Conservation (phyloP, 495 filamentous ascomycete genomes). For the Cercophora scortea region DNA sequence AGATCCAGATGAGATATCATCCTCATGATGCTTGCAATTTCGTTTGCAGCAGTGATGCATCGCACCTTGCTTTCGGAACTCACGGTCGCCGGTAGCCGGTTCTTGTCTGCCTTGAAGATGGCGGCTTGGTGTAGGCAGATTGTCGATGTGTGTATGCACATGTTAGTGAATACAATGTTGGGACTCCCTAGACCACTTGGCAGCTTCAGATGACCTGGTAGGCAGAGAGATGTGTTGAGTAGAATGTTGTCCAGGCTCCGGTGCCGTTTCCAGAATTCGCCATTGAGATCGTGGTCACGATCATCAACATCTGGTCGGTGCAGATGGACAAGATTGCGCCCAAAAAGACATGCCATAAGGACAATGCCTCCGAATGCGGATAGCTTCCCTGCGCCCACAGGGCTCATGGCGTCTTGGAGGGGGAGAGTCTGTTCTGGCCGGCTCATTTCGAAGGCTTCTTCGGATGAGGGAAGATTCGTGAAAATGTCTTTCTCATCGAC, state of each 20-base stretch:
- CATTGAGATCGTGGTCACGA: conserved; percentile 80
- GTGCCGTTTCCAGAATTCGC: conserved; percentile 94
- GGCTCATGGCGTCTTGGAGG: conserved; percentile 63
- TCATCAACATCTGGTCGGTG: conserved; percentile 83
- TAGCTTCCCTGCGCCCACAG: conserved; percentile 60
- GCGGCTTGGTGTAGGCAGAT: conserved; percentile 97
- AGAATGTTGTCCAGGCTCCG: conserved; percentile 83
- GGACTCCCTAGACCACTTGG: conserved; percentile 67
- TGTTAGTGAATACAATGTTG: conserved; percentile 91
- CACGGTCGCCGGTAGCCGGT: conserved; percentile 68
- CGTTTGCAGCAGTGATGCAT: conserved; percentile 87
- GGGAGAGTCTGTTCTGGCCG: conserved; percentile 61
- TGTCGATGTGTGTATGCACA: conserved; percentile 92
- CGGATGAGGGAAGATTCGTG: conserved; percentile 75
- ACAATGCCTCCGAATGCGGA: conserved; percentile 76
- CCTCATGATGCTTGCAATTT: conserved; percentile 95
- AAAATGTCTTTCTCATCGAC: conserved; percentile 89
- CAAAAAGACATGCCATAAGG: conserved; percentile 81
- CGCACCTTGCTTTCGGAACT: conserved; percentile 83
- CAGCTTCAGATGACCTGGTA: conserved; percentile 78
- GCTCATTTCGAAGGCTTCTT: conserved; percentile 81
- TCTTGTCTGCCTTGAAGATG: conserved; percentile 93
- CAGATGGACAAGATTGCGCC: conserved; percentile 87
- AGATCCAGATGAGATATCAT: conserved; percentile 89
- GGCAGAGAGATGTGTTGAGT: conserved; percentile 71